Base-by-base conservation (phyloP, 2,329 filamentous ascomycete genomes). In the Nectriaceae sp. region DNA sequence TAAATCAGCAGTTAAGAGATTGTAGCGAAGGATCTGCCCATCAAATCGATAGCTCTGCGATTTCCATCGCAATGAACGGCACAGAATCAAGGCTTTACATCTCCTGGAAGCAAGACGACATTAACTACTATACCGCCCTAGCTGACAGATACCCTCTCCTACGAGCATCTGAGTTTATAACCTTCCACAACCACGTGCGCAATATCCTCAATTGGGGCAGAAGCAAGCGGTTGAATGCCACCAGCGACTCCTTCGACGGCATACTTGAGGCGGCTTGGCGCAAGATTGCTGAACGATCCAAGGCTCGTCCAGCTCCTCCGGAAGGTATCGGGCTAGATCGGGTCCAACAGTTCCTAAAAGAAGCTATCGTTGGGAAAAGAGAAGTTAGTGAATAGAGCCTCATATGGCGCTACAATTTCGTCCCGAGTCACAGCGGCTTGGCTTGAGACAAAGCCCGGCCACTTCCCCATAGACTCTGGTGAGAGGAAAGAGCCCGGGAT, bases 141-240 rank as follows among this genome's bases (percentile, higher is more conserved):
- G n/a, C 16, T 15, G 33, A 36, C 16, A 6, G 5, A 6, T 36
- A 10, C n/a, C 33, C 16, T 5, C 33, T 36, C 33, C 16, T 19
- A 19, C 11, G 33, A 5, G 6, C 62, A 2, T 42, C 55, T 19
- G 6, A 66, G 22, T 67, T 62, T 40, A 22, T 62, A 2, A 44
- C 57, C 3, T 67, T 71, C 44, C 63, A 63, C 44, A 64, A 56
- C 42, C 55, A 63, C 47, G 61, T 70, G 26, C 57, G 38, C 20
- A 69, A 69, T 39, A 69, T 70, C 38, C 52, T 70, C 24, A 66
- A 69, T 49, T 70, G 65, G 66, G 67, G 64, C 3, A 60, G 50
- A 41, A 52, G 54, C 40, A 31, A 39, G 42, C 61, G 63, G n/a
- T 47, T 69, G 41, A 46, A 53, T 5, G 8, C 8, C 5, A 36